Evolutionary conservation across 139 green algal species (phyloP).

Genomic region (Desmodesmus armatus): DNA sequence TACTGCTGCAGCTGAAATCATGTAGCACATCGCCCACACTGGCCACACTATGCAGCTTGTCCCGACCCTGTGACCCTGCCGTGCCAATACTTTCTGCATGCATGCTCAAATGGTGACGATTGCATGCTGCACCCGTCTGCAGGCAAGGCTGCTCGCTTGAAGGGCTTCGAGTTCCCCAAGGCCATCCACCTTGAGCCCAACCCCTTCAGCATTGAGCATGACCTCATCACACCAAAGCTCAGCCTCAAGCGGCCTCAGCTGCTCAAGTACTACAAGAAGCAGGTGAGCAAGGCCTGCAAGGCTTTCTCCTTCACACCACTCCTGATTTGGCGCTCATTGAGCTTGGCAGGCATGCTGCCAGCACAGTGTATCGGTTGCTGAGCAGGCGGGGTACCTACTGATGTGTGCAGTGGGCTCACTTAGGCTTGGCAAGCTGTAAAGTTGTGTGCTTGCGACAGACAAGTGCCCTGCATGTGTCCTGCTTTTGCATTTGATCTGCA

Average conservation of each 20-base stretch:
- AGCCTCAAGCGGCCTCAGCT: conserved; percentile 93
- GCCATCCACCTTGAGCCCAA: conserved; percentile 75
- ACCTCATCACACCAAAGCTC: conserved; percentile 91
- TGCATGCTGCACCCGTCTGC: conserved; percentile 53
- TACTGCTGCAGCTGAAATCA: background rate
- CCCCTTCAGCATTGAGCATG: conserved; percentile 70
- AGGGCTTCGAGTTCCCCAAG: conserved; percentile 89
- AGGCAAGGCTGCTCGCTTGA: conserved; percentile 81
- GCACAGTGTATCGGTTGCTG: no score
- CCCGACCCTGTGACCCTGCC: background rate
- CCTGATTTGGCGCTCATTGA: no score
- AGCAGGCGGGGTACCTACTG: no score
- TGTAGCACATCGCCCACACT: no score
- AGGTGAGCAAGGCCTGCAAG: no score
- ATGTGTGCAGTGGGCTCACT: no score
- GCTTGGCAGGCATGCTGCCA: no score
- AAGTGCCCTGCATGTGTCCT: no score
- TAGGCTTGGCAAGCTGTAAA: no score
- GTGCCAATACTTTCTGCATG: background rate
- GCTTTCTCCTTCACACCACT: no score
- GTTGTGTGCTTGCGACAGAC: no score
- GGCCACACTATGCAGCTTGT: background rate
- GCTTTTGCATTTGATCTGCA: no score
- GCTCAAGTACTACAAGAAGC: conserved; percentile 72
- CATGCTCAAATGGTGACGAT: conserved; percentile 36